A percentile compares a stretch with the other conserved stretches of the same genome.
Evolutionary conservation across 257 asterid genomes (phyloP).

Genomic region (Verbascum thapsus): DNA sequence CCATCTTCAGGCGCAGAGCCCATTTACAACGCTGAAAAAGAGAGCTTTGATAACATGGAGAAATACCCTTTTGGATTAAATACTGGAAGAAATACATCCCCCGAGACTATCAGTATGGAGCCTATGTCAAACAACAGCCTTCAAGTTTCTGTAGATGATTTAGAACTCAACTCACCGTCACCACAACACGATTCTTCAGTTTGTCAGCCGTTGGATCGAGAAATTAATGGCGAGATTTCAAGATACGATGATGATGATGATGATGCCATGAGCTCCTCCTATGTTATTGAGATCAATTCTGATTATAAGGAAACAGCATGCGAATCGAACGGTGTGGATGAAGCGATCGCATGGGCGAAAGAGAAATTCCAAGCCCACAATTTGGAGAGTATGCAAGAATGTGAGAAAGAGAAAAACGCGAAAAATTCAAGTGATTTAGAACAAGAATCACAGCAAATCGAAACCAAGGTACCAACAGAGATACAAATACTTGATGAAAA

Average conservation of each 20-base stretch:
- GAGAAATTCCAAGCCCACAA: constrained; percentile 60
- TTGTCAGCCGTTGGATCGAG: constrained; percentile 42
- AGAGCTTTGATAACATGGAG: constrained; percentile 34
- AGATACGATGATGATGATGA: constrained; percentile 46
- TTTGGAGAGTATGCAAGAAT: no score
- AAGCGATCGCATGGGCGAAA: constrained; percentile 86
- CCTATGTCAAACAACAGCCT: constrained; percentile 49
- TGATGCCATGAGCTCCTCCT: constrained; percentile 70
- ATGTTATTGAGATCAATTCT: constrained; percentile 69
- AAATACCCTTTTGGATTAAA: constrained; percentile 45
- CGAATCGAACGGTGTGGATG: constrained; percentile 72
- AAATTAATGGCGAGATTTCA: constrained; percentile 32
- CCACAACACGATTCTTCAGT: constrained; percentile 60
- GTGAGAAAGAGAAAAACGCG: constrained; percentile 36
- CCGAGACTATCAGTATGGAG: constrained; percentile 59
- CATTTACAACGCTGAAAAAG: constrained; percentile 31
- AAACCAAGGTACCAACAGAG: constrained; percentile 52
- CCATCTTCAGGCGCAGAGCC: no score
- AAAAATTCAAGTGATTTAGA: constrained; percentile 41
- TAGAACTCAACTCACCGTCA: constrained; percentile 47
- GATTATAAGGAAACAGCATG: constrained; percentile 48
- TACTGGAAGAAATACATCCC: constrained; percentile 63
- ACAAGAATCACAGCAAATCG: no score
- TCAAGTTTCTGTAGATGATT: constrained; percentile 48
- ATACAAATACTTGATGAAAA: constrained; percentile 54